Evolutionary conservation across 148 eudicot species (phyloP), one percentile per base, ranked within the genome.

Genomic region (Camellia granthamiana): DNA sequence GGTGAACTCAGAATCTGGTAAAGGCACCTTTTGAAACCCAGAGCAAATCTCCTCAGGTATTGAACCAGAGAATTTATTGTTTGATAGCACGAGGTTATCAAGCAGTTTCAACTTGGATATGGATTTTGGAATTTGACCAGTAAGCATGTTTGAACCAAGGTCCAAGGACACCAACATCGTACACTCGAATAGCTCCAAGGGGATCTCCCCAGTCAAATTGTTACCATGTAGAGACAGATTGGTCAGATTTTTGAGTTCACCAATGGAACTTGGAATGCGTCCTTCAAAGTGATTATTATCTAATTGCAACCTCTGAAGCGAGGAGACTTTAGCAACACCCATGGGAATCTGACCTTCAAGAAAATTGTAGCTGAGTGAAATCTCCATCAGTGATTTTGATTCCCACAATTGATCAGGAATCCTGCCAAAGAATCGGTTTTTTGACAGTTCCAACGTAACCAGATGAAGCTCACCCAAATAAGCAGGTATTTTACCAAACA

Each of bases 1-100:
- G 23, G 71, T 77, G 82, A 80, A 95, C 83, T 91, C 97, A 23
- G 98, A 93, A 81, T 95, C 98, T 12, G 98, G 95, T 74, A 92
- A 77, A n/a, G 95, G 87, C 64, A 85, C 86, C 76, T 87, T 84
- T 72, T 90, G 97, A 78, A 93, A 95, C 14, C 96, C 95, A 2
- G 90, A 89, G 85, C 98, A 95, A 67, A 95, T 90, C 81, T 95
- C 97, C 64, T 88, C 85, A 44, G 99, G 99, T 74, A 95, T 90
- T 69, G 83, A 68, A 79, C 99, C 99, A 47, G 92, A 90, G 23
- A 95, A 78, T 54, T 64, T 78, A 82, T 95, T 95, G 79, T 83
- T 64, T 1, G 99, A 89, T 19, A 95, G 88, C 7, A 91, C 97
- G 76, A 95, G 87, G 87, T 93, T 95, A 80, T 95, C 97, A 19